Base-by-base conservation (phyloP, 2,329 filamentous ascomycete genomes). In the Colletotrichum destructivum region DNA sequence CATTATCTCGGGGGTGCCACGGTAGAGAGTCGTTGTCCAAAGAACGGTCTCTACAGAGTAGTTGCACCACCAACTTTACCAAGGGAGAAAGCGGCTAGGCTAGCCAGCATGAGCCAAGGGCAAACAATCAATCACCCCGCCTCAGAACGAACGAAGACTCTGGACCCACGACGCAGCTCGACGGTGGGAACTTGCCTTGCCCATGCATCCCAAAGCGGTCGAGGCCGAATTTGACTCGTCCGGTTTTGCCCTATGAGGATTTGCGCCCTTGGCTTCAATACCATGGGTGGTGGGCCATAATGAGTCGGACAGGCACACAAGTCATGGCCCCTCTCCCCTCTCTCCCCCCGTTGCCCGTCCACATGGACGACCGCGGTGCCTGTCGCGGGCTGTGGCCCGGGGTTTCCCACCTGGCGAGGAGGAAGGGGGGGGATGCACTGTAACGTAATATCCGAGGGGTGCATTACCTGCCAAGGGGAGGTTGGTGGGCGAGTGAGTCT, bases 371-470 rank as follows among this genome's bases (percentile, higher is more conserved):
- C 44, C 2, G n/a, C 56, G 49, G 38, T 60, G 63, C 62, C 67
- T 66, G 62, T 65, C 66, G 31, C n/a, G 47, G 54, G 62, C 54
- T 66, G 62, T 38, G 35, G 67, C 21, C 26, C 9, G 46, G 21
- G 18, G 31, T n/a, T 18, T 49, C 44, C 55, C 47, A 66, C 40
- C 63, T 67, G 57, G 44, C 49, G 35, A 16, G 51, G 65, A 40
- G 49, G 57, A 31, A 31, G 31, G 31, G 31, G 31, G 7, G 26
- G 2, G 26, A 59, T 73, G 68, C 68, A 56, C 63, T 71, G 71
- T 68, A 73, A 73, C 63, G 71, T 73, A 64, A 71, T 73, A 73
- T 71, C 47, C 71, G 71, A 71, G 49, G 42, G 47, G 59, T 16
- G 46, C 47, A 44, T 54, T 44, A 62, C 61, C 15, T 42, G 40